Conservation (phyloP, 192 early-diverging fungal genomes). For the Coemansia sp. region DNA sequence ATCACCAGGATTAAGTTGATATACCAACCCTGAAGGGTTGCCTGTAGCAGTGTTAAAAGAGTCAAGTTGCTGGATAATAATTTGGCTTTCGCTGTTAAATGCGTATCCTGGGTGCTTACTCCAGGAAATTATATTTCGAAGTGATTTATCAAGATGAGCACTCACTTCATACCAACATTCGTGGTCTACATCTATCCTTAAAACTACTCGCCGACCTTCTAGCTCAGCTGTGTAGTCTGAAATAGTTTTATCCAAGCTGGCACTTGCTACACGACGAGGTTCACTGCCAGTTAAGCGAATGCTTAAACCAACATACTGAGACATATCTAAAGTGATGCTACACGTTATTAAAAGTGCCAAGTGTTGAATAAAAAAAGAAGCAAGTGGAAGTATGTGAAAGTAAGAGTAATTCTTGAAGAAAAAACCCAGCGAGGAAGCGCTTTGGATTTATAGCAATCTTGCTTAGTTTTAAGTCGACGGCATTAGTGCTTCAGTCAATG, state of each 20-base stretch:
- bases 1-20: background rate
- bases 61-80: background rate
- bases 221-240: background rate
- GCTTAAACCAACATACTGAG: background rate
- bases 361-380: background rate
- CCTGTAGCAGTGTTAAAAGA: background rate
- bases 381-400: background rate
- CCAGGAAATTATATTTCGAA: background rate
- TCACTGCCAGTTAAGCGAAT: background rate
- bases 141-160: background rate
- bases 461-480: background rate
- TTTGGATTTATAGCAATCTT: background rate
- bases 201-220: background rate
- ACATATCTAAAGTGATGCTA: background rate
- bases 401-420: background rate
- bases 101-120: background rate
- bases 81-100: background rate
- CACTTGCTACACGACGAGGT: background rate
- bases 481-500: background rate
- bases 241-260: background rate
- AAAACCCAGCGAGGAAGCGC: background rate
- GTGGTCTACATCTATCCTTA: background rate
- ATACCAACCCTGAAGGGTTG: background rate
- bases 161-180: background rate
- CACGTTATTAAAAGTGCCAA: background rate